A percentile compares a stretch with the other conserved stretches of the same genome.
Conservation (phyloP, 306 rosid genomes). For the Gastrolobium villosum region DNA sequence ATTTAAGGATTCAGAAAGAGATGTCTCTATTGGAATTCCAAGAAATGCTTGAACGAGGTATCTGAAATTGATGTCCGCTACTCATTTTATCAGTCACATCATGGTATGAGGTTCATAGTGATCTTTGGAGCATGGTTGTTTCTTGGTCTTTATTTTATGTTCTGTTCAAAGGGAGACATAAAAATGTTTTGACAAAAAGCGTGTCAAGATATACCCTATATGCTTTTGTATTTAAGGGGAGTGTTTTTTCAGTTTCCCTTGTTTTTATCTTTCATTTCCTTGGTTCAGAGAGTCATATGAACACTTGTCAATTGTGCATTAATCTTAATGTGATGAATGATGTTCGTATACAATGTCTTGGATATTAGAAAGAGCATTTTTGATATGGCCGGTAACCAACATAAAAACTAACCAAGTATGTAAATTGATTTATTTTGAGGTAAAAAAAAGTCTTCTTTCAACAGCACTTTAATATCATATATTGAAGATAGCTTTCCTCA, state of each 20-base stretch:
- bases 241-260: conserved; percentile 8
- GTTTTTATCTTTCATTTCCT: conserved; percentile 31
- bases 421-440: too few species aligned
- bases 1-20: conserved; percentile 55
- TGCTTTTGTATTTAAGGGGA: background rate
- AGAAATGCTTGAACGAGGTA: conserved; percentile 45
- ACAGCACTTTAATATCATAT: too few species aligned
- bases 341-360: conserved; percentile 33
- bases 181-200: background rate
- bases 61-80: conserved; percentile 23
- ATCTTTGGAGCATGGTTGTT: background rate
- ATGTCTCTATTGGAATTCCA: conserved; percentile 52
- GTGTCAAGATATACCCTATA: background rate
- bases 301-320: conserved; percentile 17
- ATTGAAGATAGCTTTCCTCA: too few species aligned
- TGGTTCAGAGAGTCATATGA: background rate
- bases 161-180: background rate
- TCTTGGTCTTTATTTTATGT: conserved; percentile 11
- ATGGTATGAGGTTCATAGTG: background rate
- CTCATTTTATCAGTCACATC: background rate
- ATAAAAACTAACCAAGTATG: too few species aligned
- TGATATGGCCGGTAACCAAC: background rate
- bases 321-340: background rate
- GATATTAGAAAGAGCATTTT: background rate
- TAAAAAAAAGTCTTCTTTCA: too few species aligned